Base-by-base conservation (phyloP, 495 filamentous ascomycete species). In the Lepidopterella palustris region DNA sequence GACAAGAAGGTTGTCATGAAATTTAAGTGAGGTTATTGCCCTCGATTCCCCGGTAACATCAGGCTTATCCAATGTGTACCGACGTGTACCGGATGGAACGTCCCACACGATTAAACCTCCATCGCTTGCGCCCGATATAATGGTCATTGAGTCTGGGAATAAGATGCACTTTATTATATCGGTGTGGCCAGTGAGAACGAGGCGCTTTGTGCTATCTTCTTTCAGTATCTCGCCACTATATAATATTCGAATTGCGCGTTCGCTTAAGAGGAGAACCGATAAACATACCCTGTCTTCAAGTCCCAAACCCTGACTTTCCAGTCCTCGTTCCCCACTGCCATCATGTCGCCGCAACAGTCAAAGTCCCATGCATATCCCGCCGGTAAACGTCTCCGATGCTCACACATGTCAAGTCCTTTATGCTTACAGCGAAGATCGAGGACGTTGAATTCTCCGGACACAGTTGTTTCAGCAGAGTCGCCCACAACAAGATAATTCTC, bases 401-500 rank as follows among this genome's bases (percentile, higher is more conserved):
- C 45, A 49, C 45, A 49, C 13, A 24, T 23, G 15, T 49, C 45
- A 24, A 21, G 1, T 49, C 45, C 45, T 18, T 23, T 49, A 23
- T 49, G 45, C 45, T 49, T 13, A 24, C 45, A 49, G 45, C 45
- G 15, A 23, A 49, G 10, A 49, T 49, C 45, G n/a, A 49, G 45
- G 45, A 49, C 21, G n/a, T 49, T 21, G 45, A 49, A 18, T 49
- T 49, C 45, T 3, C 23, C 45, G 45, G 45, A 24, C 11, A 11
- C 45, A 20, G 45, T 49, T 3, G 23, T 18, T 21, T 3, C 10
- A 24, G n/a, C 11, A 24, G n/a, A 1, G 23, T 20, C n/a, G n/a
- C 11, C n/a, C 45, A 49, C 45, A 3, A 49, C 45, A 10, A 49
- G n/a, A 24, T 49, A 49, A 23, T 49, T 49, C 11, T 49, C 45